Conservation (phyloP, 2,329 filamentous ascomycete genomes). For the Metarhizium guizhouense region DNA sequence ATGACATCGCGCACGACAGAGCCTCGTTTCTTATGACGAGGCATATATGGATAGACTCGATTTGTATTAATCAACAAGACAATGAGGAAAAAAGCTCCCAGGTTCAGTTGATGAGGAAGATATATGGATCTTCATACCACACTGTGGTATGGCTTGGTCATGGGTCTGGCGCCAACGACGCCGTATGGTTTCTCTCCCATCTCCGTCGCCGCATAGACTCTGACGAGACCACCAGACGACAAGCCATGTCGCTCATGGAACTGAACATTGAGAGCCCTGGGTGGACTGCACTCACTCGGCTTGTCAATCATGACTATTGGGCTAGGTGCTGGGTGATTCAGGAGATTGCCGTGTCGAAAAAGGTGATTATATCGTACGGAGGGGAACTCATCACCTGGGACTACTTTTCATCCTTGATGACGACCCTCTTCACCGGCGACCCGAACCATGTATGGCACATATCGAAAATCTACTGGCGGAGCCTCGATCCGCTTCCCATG, state of each 20-base stretch:
- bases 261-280: not conserved
- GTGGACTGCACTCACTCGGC: not conserved
- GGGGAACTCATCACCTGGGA: not conserved
- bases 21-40: not conserved
- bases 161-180: not conserved
- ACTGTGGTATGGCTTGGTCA: not conserved
- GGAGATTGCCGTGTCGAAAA: not conserved
- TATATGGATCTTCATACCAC: not conserved
- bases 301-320: not conserved
- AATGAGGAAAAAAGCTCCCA: not conserved
- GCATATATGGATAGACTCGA: not conserved
- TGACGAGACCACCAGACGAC: not conserved
- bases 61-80: not conserved
- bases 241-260: not conserved
- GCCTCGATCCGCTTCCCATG: not conserved
- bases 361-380: not conserved
- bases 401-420: not conserved
- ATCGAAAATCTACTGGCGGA: not conserved
- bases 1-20: not conserved
- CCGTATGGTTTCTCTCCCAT: not conserved
- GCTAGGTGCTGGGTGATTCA: not conserved
- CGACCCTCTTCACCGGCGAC: not conserved
- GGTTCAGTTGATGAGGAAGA: not conserved
- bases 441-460: not conserved
- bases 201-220: not conserved